Conservation (phyloP, 1,139 yeast genomes). For the Blastobotrys proliferans region DNA sequence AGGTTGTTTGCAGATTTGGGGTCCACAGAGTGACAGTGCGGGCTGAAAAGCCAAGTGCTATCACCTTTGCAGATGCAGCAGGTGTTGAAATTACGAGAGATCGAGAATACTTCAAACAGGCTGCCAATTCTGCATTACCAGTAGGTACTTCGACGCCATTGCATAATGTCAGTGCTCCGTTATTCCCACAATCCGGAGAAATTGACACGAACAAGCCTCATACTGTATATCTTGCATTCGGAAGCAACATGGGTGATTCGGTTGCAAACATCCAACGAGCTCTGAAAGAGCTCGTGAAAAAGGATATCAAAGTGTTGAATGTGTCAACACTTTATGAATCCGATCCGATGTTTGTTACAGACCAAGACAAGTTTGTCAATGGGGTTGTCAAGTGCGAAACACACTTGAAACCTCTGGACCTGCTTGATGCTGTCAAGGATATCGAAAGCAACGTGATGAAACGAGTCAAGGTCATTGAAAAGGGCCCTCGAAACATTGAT, state of each 20-base stretch:
- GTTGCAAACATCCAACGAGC: constrained; percentile 59
- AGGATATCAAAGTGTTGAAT: constrained; percentile 46
- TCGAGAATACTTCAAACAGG: constrained; percentile 33
- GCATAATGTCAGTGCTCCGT: constrained; percentile 7
- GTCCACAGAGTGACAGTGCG: constrained; percentile 48
- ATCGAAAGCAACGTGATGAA: constrained; percentile 70
- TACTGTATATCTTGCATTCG: constrained; percentile 76
- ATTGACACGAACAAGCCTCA: constrained; percentile 34
- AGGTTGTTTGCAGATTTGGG: constrained; percentile 47
- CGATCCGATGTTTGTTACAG: constrained; percentile 84
- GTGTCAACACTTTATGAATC: constrained; percentile 82
- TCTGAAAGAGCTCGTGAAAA: constrained; percentile 42
- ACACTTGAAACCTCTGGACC: constrained; percentile 54
- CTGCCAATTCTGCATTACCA: constrained; percentile 7
- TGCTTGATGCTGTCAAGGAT: constrained; percentile 58
- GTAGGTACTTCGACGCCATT: constrained; percentile 9
- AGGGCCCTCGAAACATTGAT: constrained; percentile 90
- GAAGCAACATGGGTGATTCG: constrained; percentile 79
- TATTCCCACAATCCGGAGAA: constrained; percentile 25
- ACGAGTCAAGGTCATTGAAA: constrained; percentile 75
- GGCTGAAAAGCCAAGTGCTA: constrained; percentile 84
- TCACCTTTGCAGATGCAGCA: constrained; percentile 82
- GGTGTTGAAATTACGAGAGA: constrained; percentile 71
- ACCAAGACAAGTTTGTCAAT: constrained; percentile 79
- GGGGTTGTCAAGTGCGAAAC: constrained; percentile 71